A percentile compares a stretch with the other conserved stretches of the same genome.
Conservation (phyloP, 2,329 filamentous ascomycete genomes). For the Diaporthe ilicicola region DNA sequence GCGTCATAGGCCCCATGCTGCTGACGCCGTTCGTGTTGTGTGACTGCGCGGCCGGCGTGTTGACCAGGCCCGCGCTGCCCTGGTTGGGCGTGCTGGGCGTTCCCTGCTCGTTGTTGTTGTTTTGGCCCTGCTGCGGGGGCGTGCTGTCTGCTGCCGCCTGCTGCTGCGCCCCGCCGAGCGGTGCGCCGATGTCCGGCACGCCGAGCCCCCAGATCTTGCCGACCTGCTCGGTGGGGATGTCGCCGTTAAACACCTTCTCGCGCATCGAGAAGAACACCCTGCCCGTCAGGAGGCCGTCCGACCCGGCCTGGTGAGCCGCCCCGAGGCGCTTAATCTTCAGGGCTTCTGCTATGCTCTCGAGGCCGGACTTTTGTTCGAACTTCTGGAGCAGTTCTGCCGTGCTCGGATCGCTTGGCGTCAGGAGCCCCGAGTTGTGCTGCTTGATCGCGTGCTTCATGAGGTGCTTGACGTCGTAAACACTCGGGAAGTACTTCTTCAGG, state of each 20-base stretch:
- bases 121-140: slow-evolving; percentile 49
- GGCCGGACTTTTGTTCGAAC: slow-evolving; percentile 87
- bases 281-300: slow-evolving; percentile 91
- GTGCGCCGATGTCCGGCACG: slow-evolving; percentile 66
- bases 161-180: slow-evolving; percentile 19
- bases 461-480: slow-evolving; percentile 95
- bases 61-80: slow-evolving; percentile 57
- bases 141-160: slow-evolving; percentile 42
- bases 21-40: slow-evolving; percentile 65
- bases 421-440: slow-evolving; percentile 69
- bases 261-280: slow-evolving; percentile 95
- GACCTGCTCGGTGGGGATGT: slow-evolving; percentile 81
- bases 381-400: slow-evolving; percentile 81
- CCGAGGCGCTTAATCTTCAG: slow-evolving; percentile 91
- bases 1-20: slow-evolving; percentile 77
- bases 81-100: slow-evolving; percentile 72
- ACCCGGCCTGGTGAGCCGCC: slow-evolving; percentile 89
- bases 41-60: slow-evolving; percentile 57
- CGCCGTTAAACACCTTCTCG: slow-evolving; percentile 85
- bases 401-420: slow-evolving; percentile 69
- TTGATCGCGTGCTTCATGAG: slow-evolving; percentile 89
- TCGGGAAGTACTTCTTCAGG: slow-evolving; percentile 92
- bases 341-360: slow-evolving; percentile 93
- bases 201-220: slow-evolving; percentile 95
- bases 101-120: slow-evolving; percentile 55